These are phyloP conservation scores for Sporothrix globosa DNA, from an alignment of 2,329 filamentous ascomycete genomes.

Conservation along the genomic window DNA sequence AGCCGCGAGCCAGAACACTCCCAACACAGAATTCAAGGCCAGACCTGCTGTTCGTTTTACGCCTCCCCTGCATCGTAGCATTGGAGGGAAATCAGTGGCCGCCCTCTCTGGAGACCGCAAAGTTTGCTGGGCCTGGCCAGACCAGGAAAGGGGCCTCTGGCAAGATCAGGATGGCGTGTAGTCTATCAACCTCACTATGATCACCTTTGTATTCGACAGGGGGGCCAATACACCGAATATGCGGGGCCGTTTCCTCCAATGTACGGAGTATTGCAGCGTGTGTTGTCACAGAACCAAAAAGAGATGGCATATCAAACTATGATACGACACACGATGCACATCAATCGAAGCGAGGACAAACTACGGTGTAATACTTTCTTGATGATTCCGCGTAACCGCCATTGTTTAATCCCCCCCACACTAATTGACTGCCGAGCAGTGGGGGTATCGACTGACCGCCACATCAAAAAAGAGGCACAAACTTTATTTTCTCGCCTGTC, in stretches of 20 bases:
- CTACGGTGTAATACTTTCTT: not conserved
- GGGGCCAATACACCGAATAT: not conserved
- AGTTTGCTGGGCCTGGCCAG: not conserved
- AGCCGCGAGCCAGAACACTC: not conserved
- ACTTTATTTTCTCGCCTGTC: conserved; percentile 8
- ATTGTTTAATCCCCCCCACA: not conserved
- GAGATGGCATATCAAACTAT: not conserved
- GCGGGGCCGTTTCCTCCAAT: not conserved
- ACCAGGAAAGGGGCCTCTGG: not conserved
- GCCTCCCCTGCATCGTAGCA: not conserved
- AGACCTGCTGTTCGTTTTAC: not conserved
- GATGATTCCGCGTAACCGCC: not conserved
- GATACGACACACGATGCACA: not conserved
- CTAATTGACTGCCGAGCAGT: not conserved
- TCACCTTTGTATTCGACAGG: not conserved
- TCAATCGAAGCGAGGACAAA: conserved; percentile 10
- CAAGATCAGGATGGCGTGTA: not conserved
- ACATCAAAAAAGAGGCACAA: not conserved
- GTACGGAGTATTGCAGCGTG: not conserved
- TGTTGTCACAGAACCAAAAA: conserved; percentile 7
- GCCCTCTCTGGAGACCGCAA: not conserved
- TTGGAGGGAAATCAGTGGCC: not conserved
- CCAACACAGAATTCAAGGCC: not conserved
- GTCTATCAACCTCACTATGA: not conserved
- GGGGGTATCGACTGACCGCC: conserved; percentile 6